These are phyloP conservation scores for Raphanus hybrid DNA, from an alignment of 441 rosid species.

Conservation along the genomic window DNA sequence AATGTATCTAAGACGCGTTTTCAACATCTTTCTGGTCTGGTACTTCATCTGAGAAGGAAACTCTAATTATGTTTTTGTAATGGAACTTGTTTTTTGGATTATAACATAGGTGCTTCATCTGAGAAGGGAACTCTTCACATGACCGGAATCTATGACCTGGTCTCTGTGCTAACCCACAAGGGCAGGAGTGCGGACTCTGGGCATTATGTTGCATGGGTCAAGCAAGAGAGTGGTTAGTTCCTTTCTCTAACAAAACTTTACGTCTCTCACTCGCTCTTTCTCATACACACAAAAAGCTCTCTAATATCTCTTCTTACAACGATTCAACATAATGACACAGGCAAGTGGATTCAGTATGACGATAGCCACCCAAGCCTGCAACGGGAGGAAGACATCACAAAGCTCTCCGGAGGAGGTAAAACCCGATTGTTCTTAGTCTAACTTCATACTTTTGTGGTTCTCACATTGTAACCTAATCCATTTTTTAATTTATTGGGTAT, in stretches of 20 bases:
- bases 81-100: background rate
- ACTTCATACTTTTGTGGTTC: background rate
- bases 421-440: background rate
- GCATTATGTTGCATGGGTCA: constrained; percentile 97
- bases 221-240: constrained; percentile 87
- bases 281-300: background rate
- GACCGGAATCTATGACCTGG: constrained; percentile 92
- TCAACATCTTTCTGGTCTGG: constrained; percentile 15
- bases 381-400: constrained; percentile 88
- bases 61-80: background rate
- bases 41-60: constrained; percentile 41
- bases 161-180: constrained; percentile 92
- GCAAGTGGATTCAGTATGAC: constrained; percentile 91
- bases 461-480: background rate
- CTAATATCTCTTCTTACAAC: background rate
- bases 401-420: constrained; percentile 91
- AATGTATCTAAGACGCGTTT: constrained; percentile 26
- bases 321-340: constrained; percentile 46
- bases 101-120: constrained; percentile 51
- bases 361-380: constrained; percentile 84
- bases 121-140: constrained; percentile 44
- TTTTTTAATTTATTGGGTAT: background rate
- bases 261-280: background rate
- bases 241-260: constrained; percentile 12
- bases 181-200: constrained; percentile 99